Evolutionary conservation across 768 basidiomycete species (phyloP), one percentile per base, ranked within the genome.

Genomic region (Amanita phalloides): DNA sequence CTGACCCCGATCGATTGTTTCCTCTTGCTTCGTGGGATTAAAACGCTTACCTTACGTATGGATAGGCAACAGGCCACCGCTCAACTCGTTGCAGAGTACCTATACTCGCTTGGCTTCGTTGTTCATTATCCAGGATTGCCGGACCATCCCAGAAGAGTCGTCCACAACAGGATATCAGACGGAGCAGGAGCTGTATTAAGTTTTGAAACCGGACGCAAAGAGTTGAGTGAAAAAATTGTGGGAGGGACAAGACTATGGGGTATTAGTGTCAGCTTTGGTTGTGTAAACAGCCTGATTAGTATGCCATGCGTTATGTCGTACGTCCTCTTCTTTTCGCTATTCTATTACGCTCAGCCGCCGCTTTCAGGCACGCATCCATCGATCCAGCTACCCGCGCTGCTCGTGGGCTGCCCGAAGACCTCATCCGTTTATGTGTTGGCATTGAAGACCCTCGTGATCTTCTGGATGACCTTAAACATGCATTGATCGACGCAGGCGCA

Each of bases 301-400:
- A 97, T 99, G 95, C 96, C 96, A 35, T 98, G 96, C 65, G 82
- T 91, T 60, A 98, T 99, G 96, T 96, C 93, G 95, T 98, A 67
- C 71, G 94, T 87, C 4, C 33, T 33, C 50, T 26, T 10, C 46
- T 56, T 50, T 54, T 48, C 48, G 7, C 37, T 23, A 59, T 49
- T 48, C 53, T 53, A 25, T 53, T 32, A 55, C 55, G 49, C 41
- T 56, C 51, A 47, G 53, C 46, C 56, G 26, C 60, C 54, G 11
- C 48, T 49, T 51, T 11, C 57, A 95, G 95, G 14, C 96, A 99
- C 65, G 93, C 96, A 21, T 98, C 96, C 36, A 99, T 99, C 57
- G 94, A 97, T 61, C 82, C 96, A 21, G 88, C 90, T 6, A 83
- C 82, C n/a, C 86, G 96, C 30, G 91, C 90, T n/a, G 92, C 84